Conservation (phyloP, 768 basidiomycete species). For the Mycena metata region DNA sequence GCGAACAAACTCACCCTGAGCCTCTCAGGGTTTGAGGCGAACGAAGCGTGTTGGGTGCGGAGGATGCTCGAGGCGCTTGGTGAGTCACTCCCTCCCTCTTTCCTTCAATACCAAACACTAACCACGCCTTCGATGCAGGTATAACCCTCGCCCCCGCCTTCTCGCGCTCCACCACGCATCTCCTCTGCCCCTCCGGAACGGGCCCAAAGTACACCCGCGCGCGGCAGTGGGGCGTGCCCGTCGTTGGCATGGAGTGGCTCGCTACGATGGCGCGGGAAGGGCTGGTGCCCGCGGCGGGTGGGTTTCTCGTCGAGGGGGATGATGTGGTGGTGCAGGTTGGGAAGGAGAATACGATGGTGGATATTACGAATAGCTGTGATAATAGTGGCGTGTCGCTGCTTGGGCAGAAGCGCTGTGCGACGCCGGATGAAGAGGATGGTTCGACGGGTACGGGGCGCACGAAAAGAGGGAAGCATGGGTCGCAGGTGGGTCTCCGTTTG, state of each 20-base stretch:
- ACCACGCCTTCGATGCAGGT: slow-evolving; percentile 51
- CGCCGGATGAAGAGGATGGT: slow-evolving; percentile 5
- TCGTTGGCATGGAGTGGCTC: slow-evolving; percentile 84
- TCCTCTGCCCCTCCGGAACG: slow-evolving; percentile 78
- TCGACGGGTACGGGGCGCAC: neutral
- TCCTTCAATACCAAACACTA: too few relatives aligned
- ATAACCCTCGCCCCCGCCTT: slow-evolving; percentile 69
- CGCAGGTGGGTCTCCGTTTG: slow-evolving; percentile 14
- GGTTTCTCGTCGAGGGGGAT: slow-evolving; percentile 48
- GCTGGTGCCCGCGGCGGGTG: slow-evolving; percentile 52
- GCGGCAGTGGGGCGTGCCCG: slow-evolving; percentile 80
- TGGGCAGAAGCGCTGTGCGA: neutral
- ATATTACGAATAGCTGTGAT: slow-evolving; percentile 62
- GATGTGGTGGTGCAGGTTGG: slow-evolving; percentile 24
- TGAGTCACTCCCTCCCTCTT: slow-evolving; percentile 25
- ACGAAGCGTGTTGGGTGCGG: slow-evolving; percentile 74
- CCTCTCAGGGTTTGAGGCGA: slow-evolving; percentile 81
- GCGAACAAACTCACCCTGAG: slow-evolving; percentile 72
- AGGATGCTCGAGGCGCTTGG: slow-evolving; percentile 79
- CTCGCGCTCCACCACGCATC: slow-evolving; percentile 81
- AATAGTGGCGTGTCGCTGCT: slow-evolving; percentile 68
- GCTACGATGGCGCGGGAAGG: slow-evolving; percentile 69
- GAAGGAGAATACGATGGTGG: slow-evolving; percentile 49
- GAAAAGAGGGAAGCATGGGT: slow-evolving; percentile 23
- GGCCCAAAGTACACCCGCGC: slow-evolving; percentile 88